Conservation (phyloP, 2,329 filamentous ascomycete species). For the Metarhizium guizhouense region DNA sequence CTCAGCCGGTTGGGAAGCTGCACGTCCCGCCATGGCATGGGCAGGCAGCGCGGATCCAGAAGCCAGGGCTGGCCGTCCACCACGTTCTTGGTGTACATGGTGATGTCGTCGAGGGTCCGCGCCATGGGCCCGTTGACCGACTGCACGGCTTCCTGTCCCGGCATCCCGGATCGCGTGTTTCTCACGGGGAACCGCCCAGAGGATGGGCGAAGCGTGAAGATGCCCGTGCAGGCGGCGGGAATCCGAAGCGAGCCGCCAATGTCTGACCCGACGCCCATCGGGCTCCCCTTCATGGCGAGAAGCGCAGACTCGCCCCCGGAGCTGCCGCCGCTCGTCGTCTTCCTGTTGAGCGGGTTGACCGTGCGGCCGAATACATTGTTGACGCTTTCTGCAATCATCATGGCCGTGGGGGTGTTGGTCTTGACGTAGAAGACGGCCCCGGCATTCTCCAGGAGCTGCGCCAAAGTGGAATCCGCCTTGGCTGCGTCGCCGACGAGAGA, state of each 20-base stretch:
- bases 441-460: slow-evolving; percentile 31
- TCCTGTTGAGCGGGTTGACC: slow-evolving; percentile 50
- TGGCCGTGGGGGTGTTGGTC: slow-evolving; percentile 51
- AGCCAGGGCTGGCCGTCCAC: slow-evolving; percentile 47
- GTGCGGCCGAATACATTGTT: slow-evolving; percentile 58
- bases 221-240: slow-evolving; percentile 46
- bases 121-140: slow-evolving; percentile 58
- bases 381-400: slow-evolving; percentile 61
- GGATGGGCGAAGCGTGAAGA: slow-evolving; percentile 48
- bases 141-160: slow-evolving; percentile 55
- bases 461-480: slow-evolving; percentile 29
- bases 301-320: slow-evolving; percentile 61
- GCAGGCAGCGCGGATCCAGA: slow-evolving; percentile 46
- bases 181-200: slow-evolving; percentile 51
- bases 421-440: slow-evolving; percentile 50
- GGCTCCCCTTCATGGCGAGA: slow-evolving; percentile 47
- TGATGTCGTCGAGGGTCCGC: slow-evolving; percentile 44
- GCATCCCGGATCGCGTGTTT: slow-evolving; percentile 45
- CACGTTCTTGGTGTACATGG: slow-evolving; percentile 43
- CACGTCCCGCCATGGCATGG: slow-evolving; percentile 44
- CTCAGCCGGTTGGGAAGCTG: slow-evolving; percentile 32
- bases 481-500: slow-evolving; percentile 52
- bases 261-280: slow-evolving; percentile 55
- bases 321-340: slow-evolving; percentile 53
- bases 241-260: slow-evolving; percentile 49